These are phyloP conservation scores for Talaromyces liani DNA, from an alignment of 495 filamentous ascomycete species.

Conservation along the genomic window DNA sequence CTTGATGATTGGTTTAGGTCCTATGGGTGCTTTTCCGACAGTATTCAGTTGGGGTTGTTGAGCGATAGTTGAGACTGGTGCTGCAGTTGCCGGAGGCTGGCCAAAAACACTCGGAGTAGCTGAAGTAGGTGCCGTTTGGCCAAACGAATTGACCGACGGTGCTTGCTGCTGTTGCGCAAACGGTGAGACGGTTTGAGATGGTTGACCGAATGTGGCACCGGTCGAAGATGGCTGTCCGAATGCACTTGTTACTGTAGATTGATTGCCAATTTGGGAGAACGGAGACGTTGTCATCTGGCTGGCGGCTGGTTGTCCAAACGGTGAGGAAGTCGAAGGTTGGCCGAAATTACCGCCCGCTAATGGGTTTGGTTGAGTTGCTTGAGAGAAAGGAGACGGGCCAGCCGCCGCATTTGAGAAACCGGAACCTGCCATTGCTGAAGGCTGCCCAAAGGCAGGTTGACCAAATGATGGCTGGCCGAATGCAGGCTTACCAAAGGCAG, in stretches of 20 bases:
- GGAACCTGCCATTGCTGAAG: constrained; percentile 19
- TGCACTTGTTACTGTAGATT: constrained; percentile 14
- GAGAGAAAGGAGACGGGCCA: constrained; percentile 24
- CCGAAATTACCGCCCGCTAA: constrained; percentile 20
- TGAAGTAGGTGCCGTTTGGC: constrained; percentile 17
- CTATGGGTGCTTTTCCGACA: constrained; percentile 13
- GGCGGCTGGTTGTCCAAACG: constrained; percentile 20
- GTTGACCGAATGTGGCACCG: constrained; percentile 33
- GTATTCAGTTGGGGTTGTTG: constrained; percentile 4
- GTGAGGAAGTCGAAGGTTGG: constrained; percentile 16
- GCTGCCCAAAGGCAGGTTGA: constrained; percentile 23
- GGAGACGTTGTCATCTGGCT: constrained; percentile 18
- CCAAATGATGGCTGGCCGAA: constrained; percentile 26
- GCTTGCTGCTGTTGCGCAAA: constrained; percentile 15
- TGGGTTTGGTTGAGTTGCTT: constrained; percentile 20
- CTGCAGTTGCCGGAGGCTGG: constrained; percentile 8
- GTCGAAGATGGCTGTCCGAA: constrained; percentile 16
- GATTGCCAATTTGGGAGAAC: constrained; percentile 24
- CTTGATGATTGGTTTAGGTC: constrained; percentile 25
- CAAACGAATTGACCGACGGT: constrained; percentile 15
- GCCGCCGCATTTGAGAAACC: constrained; percentile 23
- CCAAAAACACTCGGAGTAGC: constrained; percentile 13
- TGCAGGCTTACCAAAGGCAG: constrained; percentile 23
- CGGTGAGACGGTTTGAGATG: constrained; percentile 20
- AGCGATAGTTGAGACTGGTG: constrained; percentile 11